Percentiles rank a stretch among this genome's conserved stretches.
These are phyloP conservation scores for Phlebiopsis gigantea DNA, from an alignment of 768 basidiomycete species.

Conservation along the genomic window DNA sequence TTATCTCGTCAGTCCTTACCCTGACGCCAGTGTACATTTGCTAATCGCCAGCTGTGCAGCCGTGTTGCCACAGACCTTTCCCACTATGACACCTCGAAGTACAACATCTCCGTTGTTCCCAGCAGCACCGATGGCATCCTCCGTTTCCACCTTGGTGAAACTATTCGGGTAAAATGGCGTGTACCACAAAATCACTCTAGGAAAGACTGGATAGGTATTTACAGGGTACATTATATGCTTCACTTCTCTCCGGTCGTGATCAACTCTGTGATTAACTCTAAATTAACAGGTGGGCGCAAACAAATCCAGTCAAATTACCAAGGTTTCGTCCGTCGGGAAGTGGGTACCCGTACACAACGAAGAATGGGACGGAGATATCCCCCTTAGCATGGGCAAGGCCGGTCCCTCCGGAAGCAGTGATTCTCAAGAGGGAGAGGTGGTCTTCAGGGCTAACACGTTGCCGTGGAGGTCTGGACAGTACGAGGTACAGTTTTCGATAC, in stretches of 20 bases:
- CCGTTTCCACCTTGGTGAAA: constrained; percentile 87
- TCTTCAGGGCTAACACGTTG: constrained; percentile 73
- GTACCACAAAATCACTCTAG: constrained; percentile 84
- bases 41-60: constrained; percentile 28
- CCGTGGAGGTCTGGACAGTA: constrained; percentile 87
- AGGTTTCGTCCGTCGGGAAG: constrained; percentile 78
- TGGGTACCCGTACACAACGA: constrained; percentile 91
- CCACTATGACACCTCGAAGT: constrained; percentile 73
- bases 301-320: constrained; percentile 76
- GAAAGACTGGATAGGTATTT: constrained; percentile 95
- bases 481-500: constrained; percentile 50
- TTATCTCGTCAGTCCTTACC: constrained; percentile 71
- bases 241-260: not conserved
- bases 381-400: constrained; percentile 37
- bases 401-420: constrained; percentile 31
- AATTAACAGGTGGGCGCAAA: constrained; percentile 74
- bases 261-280: not conserved
- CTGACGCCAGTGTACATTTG: not conserved
- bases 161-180: constrained; percentile 81
- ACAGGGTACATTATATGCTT: constrained; percentile 48
- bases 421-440: constrained; percentile 55
- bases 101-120: constrained; percentile 59
- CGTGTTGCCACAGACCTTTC: constrained; percentile 82
- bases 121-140: constrained; percentile 45
- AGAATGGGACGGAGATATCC: constrained; percentile 90